These are phyloP conservation scores for Camellia lanceoleosa DNA, from an alignment of 148 eudicot species.

Conservation along the genomic window DNA sequence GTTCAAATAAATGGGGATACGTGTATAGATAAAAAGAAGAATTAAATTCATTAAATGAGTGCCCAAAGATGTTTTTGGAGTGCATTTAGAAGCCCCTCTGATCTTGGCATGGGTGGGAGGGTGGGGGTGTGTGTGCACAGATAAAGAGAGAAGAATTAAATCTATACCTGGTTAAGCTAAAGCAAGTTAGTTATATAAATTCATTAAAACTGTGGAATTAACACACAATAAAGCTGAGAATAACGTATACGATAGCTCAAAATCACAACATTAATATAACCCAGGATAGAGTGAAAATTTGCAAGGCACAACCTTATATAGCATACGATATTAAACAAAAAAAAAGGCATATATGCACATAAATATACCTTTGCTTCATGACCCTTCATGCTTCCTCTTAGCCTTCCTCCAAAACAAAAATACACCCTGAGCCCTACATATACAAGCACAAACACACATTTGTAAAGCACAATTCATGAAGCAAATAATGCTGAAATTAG, in stretches of 20 bases:
- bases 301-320: not conserved
- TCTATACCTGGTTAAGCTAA: not conserved
- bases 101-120: not conserved
- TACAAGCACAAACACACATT: not conserved
- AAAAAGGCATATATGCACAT: not conserved
- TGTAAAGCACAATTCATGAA: not conserved
- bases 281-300: not conserved
- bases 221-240: not conserved
- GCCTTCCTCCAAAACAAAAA: not conserved
- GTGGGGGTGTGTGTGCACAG: not conserved
- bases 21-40: no score
- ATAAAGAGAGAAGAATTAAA: not conserved
- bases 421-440: not conserved
- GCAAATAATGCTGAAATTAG: not conserved
- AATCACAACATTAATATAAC: not conserved
- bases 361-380: conserved; percentile 22
- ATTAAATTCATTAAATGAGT: no score
- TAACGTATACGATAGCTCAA: not conserved
- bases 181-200: not conserved
- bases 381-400: conserved; percentile 24
- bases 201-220: not conserved
- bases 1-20: no score
- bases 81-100: no score
- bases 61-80: no score
- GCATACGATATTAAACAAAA: not conserved